Conservation (phyloP, 345 rosid species). For the Citrus sp. region DNA sequence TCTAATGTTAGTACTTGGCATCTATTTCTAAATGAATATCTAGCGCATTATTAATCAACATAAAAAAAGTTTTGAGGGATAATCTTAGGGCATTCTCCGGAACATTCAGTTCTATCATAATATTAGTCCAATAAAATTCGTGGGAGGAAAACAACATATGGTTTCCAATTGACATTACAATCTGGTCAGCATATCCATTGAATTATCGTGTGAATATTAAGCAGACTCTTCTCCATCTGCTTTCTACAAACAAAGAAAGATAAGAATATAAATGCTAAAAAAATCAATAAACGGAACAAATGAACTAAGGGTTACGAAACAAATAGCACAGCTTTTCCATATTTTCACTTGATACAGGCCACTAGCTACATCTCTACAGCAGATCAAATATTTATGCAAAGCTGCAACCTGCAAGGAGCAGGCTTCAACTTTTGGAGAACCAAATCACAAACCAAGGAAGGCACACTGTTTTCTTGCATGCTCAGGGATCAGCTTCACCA, state of each 20-base stretch:
- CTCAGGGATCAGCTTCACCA: slow-evolving; percentile 61
- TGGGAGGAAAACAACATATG: not conserved
- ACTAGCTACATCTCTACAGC: slow-evolving; percentile 24
- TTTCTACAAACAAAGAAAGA: slow-evolving; percentile 7
- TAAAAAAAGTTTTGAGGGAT: too few species aligned
- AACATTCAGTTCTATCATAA: not conserved
- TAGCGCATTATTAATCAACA: not conserved
- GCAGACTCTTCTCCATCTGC: slow-evolving; percentile 7
- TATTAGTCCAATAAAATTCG: not conserved
- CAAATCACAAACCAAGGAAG: slow-evolving; percentile 39
- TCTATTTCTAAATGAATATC: too few species aligned
- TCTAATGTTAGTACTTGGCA: too few species aligned
- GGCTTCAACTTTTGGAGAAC: slow-evolving; percentile 18
- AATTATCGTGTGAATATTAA: slow-evolving; percentile 9
- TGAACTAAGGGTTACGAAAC: slow-evolving; percentile 8
- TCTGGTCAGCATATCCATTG: slow-evolving; percentile 14
- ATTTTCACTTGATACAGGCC: slow-evolving; percentile 14
- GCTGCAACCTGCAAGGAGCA: slow-evolving; percentile 40
- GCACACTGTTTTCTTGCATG: slow-evolving; percentile 61
- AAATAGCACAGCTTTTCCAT: slow-evolving; percentile 13
- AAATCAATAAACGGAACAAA: slow-evolving; percentile 19
- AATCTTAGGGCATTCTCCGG: not conserved
- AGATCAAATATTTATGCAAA: not conserved
- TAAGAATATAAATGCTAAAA: slow-evolving; percentile 1
- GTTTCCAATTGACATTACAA: slow-evolving; percentile 2